Percentiles rank a stretch among this genome's conserved stretches.
These are phyloP conservation scores for Fagus crenata DNA, from an alignment of 306 rosid genomes.

Conservation along the genomic window DNA sequence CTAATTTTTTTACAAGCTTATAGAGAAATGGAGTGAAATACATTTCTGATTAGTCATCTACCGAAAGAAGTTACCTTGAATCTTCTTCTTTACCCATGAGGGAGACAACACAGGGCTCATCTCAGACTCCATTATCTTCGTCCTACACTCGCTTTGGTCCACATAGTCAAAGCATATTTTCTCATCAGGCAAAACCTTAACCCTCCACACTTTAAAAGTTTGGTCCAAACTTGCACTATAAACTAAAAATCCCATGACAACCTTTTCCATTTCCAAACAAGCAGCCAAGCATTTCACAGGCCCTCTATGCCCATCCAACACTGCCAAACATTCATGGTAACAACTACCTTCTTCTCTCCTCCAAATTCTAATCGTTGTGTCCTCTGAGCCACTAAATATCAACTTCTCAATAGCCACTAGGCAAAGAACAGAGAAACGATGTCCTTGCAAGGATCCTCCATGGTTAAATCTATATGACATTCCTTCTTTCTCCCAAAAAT, in stretches of 20 bases:
- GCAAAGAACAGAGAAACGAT: slow-evolving; percentile 61
- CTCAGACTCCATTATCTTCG: slow-evolving; percentile 32
- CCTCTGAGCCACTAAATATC: slow-evolving; percentile 78
- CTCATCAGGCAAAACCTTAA: slow-evolving; percentile 55
- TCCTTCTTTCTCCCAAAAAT: slow-evolving; percentile 71
- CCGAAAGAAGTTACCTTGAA: slow-evolving; percentile 29
- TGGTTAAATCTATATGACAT: slow-evolving; percentile 61
- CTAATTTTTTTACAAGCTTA: no score
- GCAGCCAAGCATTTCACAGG: slow-evolving; percentile 73
- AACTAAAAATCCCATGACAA: slow-evolving; percentile 57
- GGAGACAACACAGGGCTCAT: slow-evolving; percentile 66
- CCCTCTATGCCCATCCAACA: slow-evolving; percentile 77
- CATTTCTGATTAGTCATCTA: no score
- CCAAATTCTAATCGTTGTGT: slow-evolving; percentile 73
- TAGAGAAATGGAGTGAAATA: no score
- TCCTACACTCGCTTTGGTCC: slow-evolving; percentile 30
- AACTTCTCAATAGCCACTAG: slow-evolving; percentile 60
- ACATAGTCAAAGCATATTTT: slow-evolving; percentile 25
- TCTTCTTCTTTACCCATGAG: slow-evolving; percentile 71
- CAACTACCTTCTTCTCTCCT: slow-evolving; percentile 60
- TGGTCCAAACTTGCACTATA: slow-evolving; percentile 73
- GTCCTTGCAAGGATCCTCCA: slow-evolving; percentile 74
- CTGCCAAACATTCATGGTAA: slow-evolving; percentile 67
- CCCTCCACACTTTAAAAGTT: slow-evolving; percentile 74
- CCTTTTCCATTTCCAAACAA: slow-evolving; percentile 57